A percentile compares a stretch with the other conserved stretches of the same genome.
Conservation (phyloP, 1,284 basidiomycete species). For the Cryptococcus maquisensis region DNA sequence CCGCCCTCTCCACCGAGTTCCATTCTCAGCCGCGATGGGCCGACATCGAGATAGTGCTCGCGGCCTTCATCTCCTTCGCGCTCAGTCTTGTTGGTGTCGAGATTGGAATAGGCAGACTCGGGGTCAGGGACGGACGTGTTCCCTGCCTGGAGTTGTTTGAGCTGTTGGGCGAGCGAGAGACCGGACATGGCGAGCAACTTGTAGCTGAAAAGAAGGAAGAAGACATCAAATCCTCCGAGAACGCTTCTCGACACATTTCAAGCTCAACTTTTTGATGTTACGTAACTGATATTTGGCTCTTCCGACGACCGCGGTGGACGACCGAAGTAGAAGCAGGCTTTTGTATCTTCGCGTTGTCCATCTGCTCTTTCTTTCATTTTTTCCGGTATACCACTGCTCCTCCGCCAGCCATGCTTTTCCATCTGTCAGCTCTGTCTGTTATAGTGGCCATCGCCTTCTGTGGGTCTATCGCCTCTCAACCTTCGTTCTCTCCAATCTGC, state of each 20-base stretch:
- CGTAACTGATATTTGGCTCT: background rate
- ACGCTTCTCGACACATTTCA: background rate
- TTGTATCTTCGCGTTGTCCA: background rate
- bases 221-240: background rate
- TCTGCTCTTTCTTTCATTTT: background rate
- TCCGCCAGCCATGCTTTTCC: slow-evolving; percentile 39
- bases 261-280: background rate
- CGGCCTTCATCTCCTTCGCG: slow-evolving; percentile 48
- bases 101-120: slow-evolving; percentile 57
- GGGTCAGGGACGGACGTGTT: slow-evolving; percentile 66
- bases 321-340: background rate
- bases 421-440: slow-evolving; percentile 44
- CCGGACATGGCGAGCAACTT: slow-evolving; percentile 14
- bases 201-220: background rate
- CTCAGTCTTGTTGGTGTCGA: slow-evolving; percentile 34
- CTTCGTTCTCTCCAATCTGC: background rate
- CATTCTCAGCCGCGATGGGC: slow-evolving; percentile 65
- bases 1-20: slow-evolving; percentile 50
- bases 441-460: slow-evolving; percentile 34
- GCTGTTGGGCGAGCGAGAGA: slow-evolving; percentile 67
- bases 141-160: slow-evolving; percentile 58
- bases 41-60: slow-evolving; percentile 77
- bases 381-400: background rate
- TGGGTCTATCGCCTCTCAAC: slow-evolving; percentile 19
- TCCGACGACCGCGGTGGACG: too few species aligned